Base-by-base conservation (phyloP, 805 yeast genomes). In the Schwanniomyces occidentalis region DNA sequence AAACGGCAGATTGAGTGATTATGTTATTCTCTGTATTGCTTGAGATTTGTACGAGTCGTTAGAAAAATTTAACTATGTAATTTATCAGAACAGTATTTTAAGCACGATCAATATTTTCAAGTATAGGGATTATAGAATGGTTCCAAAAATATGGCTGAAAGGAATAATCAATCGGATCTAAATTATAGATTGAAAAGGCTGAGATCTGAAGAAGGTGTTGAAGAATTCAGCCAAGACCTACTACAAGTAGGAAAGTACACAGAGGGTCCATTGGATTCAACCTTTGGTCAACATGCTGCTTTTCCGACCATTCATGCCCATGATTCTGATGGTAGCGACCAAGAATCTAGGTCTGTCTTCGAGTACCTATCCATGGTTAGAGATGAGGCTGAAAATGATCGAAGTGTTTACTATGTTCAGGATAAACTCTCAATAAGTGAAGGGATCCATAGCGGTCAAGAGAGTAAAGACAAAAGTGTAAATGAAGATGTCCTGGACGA, bases 251-350 rank as follows among this genome's bases (percentile, higher is more conserved):
- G 37, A 27, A 31, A 25, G 12, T 29, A 34, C 24, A 36, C 41
- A 3, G 35, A 38, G 23, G 58, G 57, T 8, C 54, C 54, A 3
- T 41, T 56, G 16, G 63, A 58, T 30, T 47, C 40, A 13, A 33
- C 41, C 7, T 59, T 59, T 40, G 64, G 64, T 16, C 67, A 61
- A 40, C 56, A 54, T 30, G 40, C 51, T 12, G 67, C 58, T 7
- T 52, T 61, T 27, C 56, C 61, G 7, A 38, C 30, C 6, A 43
- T 30, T 6, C 37, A 28, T 5, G 23, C 28, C 3, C 9, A 24
- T 14, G 39, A 27, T 6, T 41, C 37, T 5, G 40, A 34, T 5
- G 40, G 25, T 5, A 21, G 12, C 15, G 24, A 30, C 16, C 13
- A 24, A 3, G 27, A 15, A 8, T 26, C 31, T 9, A 29, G 5